Conservation (phyloP, 768 basidiomycete species). For the Phanerodontia chrysosporium region DNA sequence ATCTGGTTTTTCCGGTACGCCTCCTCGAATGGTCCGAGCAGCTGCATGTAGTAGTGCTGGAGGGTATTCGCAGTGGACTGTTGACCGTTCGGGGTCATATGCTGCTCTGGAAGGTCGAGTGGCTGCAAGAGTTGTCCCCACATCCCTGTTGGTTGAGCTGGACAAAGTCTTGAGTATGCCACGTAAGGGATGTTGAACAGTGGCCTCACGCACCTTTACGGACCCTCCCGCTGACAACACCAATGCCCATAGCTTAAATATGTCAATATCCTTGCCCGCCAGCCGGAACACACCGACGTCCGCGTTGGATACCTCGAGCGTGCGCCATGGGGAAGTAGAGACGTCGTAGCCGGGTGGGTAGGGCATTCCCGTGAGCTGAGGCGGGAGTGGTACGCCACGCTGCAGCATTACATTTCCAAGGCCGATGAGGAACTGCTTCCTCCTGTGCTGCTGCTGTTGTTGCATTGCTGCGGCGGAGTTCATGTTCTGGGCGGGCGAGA, state of each 20-base stretch:
- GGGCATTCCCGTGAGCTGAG: constrained; percentile 61
- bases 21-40: constrained; percentile 73
- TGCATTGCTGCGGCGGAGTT: constrained; percentile 27
- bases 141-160: constrained; percentile 33
- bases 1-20: constrained; percentile 57
- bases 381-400: constrained; percentile 65
- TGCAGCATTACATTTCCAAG: constrained; percentile 58
- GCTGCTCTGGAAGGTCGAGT: constrained; percentile 35
- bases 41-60: constrained; percentile 53
- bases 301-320: constrained; percentile 51
- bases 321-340: constrained; percentile 56
- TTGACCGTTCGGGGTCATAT: constrained; percentile 30
- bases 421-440: constrained; percentile 53
- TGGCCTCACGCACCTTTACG: constrained; percentile 51
- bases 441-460: constrained; percentile 36
- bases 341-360: constrained; percentile 60
- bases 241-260: constrained; percentile 69
- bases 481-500: neutral
- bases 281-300: constrained; percentile 65
- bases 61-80: constrained; percentile 46
- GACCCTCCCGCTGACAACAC: constrained; percentile 61
- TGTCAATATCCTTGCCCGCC: constrained; percentile 69
- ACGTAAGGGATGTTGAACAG: no score
- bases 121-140: constrained; percentile 51
- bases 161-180: neutral